These are phyloP conservation scores for Vitis hybrid DNA, from an alignment of 177 flowering plant species.

Conservation along the genomic window DNA sequence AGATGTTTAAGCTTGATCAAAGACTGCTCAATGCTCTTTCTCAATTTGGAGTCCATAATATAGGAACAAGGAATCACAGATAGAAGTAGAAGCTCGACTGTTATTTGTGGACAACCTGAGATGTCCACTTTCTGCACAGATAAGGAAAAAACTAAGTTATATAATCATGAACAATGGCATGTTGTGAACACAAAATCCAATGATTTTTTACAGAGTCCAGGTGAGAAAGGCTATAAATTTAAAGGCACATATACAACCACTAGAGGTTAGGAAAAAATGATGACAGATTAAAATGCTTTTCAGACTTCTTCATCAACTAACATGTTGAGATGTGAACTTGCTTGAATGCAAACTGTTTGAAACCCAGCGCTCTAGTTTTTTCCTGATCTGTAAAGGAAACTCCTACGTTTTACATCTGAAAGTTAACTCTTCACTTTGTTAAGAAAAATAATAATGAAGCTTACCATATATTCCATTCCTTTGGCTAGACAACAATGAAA, in stretches of 20 bases:
- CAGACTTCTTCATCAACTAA: background rate
- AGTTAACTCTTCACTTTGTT: background rate
- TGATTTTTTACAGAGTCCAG: background rate
- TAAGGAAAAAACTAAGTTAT: slow-evolving; percentile 3
- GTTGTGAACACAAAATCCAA: background rate
- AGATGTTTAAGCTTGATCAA: slow-evolving; percentile 19
- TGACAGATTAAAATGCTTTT: background rate
- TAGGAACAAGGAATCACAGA: slow-evolving; percentile 53
- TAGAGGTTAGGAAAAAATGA: background rate
- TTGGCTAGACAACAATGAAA: no score
- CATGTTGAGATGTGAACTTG: background rate
- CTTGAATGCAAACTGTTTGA: background rate
- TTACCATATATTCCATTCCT: background rate
- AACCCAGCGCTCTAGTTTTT: background rate
- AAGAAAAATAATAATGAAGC: background rate
- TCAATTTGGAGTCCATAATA: slow-evolving; percentile 22
- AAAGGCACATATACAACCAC: background rate
- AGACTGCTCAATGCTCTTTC: slow-evolving; percentile 23
- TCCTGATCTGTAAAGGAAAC: background rate
- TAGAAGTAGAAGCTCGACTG: slow-evolving; percentile 38
- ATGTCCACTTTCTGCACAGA: slow-evolving; percentile 61
- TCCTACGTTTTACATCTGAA: background rate
- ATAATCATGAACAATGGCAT: background rate
- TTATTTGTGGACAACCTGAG: slow-evolving; percentile 74
- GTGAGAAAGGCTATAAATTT: background rate